A percentile compares a stretch with the other conserved stretches of the same genome.
Evolutionary conservation across 306 rosid species (phyloP).

Genomic region (Amphicarpaea edgeworthii): DNA sequence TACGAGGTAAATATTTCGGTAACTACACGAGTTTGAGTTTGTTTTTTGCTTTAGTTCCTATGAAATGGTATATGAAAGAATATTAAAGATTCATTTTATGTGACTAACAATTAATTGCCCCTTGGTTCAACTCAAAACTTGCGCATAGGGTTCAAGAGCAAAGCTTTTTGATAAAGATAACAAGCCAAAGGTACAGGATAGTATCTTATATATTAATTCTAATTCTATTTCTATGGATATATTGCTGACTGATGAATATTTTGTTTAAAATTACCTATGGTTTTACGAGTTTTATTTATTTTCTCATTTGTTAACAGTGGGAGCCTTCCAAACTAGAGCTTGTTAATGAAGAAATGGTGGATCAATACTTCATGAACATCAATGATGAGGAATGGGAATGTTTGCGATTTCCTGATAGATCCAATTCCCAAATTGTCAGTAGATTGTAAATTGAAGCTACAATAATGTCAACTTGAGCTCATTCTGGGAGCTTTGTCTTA

Average conservation of each 20-base stretch:
- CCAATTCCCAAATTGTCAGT: background rate
- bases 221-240: background rate
- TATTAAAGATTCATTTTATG: background rate
- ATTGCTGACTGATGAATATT: background rate
- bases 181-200: slow-evolving; percentile 40
- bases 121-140: background rate
- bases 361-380: background rate
- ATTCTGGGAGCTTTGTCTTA: no score
- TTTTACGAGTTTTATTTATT: no score
- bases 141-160: slow-evolving; percentile 40
- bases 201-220: background rate
- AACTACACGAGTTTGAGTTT: no score
- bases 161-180: slow-evolving; percentile 44
- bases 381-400: slow-evolving; percentile 26
- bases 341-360: slow-evolving; percentile 30
- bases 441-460: slow-evolving; percentile 10
- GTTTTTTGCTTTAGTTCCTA: no score
- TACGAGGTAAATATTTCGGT: background rate
- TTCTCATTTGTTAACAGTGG: slow-evolving; percentile 31
- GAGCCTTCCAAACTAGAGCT: slow-evolving; percentile 38
- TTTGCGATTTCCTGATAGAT: slow-evolving; percentile 36
- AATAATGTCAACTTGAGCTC: background rate
- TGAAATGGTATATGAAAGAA: no score
- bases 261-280: background rate
- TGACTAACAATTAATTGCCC: background rate